Percentiles rank a stretch among this genome's conserved stretches.
phyloP scores from a whole-genome alignment of 345 rosid species.

The Syzygium grande region DNA sequence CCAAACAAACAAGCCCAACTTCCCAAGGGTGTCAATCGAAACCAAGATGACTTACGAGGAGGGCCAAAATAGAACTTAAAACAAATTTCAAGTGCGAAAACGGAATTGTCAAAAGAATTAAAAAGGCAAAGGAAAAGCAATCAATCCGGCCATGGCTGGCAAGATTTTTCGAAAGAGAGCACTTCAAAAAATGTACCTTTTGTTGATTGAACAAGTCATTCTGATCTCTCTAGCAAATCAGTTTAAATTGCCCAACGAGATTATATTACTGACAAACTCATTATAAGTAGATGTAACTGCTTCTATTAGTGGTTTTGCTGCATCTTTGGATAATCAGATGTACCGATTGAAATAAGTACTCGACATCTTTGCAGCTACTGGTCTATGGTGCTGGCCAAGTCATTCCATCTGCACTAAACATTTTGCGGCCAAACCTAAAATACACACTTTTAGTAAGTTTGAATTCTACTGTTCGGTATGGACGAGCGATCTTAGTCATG shows the following conservation, averaged over 20 bases:
- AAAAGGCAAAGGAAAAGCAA: not conserved
- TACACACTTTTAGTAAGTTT: conserved; percentile 66
- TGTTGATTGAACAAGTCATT: too few relatives aligned
- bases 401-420: conserved; percentile 57
- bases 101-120: not conserved
- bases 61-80: too few relatives aligned
- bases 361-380: conserved; percentile 39
- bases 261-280: not conserved
- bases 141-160: not conserved
- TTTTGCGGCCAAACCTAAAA: conserved; percentile 43
- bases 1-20: too few relatives aligned
- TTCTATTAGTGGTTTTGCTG: not conserved
- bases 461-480: conserved; percentile 32
- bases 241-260: not conserved
- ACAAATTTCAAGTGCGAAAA: not conserved
- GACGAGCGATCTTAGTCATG: conserved; percentile 65
- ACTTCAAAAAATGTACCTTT: too few relatives aligned
- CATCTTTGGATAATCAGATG: not conserved
- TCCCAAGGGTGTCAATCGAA: too few relatives aligned
- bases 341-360: not conserved
- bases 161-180: not conserved
- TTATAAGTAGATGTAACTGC: not conserved
- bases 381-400: conserved; percentile 88
- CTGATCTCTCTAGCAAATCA: too few relatives aligned
- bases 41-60: too few relatives aligned